Evolutionary conservation across 176 grass and related monocot species (phyloP), one percentile per base, ranked within the genome.

Genomic region (Dendrocalamus sinicus): DNA sequence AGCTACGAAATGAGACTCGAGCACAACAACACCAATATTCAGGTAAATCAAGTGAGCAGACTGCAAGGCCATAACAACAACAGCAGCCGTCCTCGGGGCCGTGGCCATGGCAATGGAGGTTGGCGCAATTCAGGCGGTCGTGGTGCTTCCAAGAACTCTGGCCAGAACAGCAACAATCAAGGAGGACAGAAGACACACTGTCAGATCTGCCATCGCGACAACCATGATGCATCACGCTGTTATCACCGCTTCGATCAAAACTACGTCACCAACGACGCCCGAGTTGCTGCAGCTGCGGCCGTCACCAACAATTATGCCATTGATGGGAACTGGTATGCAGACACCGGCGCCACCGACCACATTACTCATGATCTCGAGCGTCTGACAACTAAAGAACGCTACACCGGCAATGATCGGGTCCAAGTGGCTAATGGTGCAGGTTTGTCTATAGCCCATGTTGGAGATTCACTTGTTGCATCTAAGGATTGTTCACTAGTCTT

Each of bases 91-190:
- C 7, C 17, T 0, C 54, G 19, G 0, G 16, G 19, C 1, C 15
- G 16, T 1, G 54, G 54, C 2, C 6, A 2, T 1, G 19, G 55
- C 8, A 22, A 22, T 8, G 7, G 19, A 0, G 19, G 19, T 0
- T 7, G 55, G 2, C 55, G 55, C 1, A 6, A 1, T 2, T 1
- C 16, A 7, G 52, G 52, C 2, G 19, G 54, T 0, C 6, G 19
- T 1, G 19, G 19, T 8, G 19, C 0, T 0, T 0, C 0, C 2
- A 20, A 0, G 0, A 20, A 2, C 0, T 0, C 3, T 2, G 22
- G 0, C 0, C 7, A 20, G 5, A 7, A 19, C 1, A 8, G 0
- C 7, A 8, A 0, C 2, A 7, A 1, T 4, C 15, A 19, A 54
- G 52, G 55, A 3, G 55, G 55, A 22, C 7, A 57, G 19, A 58